A percentile compares a stretch with the other conserved stretches of the same genome.
Evolutionary conservation across 2,329 filamentous ascomycete genomes (phyloP).

Genomic region (Neofusicoccum umdonicola): DNA sequence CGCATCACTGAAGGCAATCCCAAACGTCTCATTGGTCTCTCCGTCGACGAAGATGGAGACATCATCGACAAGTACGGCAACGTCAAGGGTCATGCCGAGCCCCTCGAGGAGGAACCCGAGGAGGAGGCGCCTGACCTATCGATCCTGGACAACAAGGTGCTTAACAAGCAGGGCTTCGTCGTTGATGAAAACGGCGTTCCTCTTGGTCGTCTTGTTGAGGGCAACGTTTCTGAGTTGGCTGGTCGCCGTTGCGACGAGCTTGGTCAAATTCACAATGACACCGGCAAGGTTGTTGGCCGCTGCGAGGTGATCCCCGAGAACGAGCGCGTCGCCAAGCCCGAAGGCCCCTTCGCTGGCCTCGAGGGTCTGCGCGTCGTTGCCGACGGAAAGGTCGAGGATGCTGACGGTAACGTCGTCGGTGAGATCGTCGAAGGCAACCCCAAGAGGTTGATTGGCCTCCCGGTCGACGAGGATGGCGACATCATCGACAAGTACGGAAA

Average conservation of each 20-base stretch:
- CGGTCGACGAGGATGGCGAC: conserved; percentile 62
- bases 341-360: conserved; percentile 51
- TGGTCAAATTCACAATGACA: conserved; percentile 69
- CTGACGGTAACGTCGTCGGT: conserved; percentile 52
- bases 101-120: conserved; percentile 49
- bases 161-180: conserved; percentile 52
- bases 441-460: conserved; percentile 58
- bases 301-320: conserved; percentile 67
- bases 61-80: conserved; percentile 62
- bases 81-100: conserved; percentile 60
- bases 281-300: conserved; percentile 65
- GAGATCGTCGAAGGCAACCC: conserved; percentile 58
- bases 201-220: conserved; percentile 63
- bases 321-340: conserved; percentile 55
- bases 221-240: conserved; percentile 60
- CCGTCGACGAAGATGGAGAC: conserved; percentile 62
- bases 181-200: conserved; percentile 50
- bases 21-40: conserved; percentile 58
- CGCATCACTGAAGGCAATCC: conserved; percentile 57
- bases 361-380: conserved; percentile 48
- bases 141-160: conserved; percentile 44
- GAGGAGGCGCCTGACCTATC: conserved; percentile 45
- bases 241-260: conserved; percentile 71
- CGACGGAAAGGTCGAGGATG: conserved; percentile 50
- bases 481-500: conserved; percentile 62